Evolutionary conservation across 805 yeast species (phyloP).

Genomic region (Lipomyces sp.): DNA sequence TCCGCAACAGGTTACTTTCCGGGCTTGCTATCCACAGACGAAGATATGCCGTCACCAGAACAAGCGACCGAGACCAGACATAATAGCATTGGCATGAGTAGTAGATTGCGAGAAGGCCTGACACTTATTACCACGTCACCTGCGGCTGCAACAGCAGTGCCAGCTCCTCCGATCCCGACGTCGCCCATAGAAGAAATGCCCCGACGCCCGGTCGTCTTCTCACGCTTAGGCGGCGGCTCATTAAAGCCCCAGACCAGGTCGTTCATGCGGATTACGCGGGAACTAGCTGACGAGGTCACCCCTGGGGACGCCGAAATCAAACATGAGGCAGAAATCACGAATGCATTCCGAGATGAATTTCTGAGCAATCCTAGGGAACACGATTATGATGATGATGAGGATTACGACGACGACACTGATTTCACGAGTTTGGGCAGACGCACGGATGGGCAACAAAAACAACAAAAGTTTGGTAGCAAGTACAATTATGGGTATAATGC

Average conservation of each 20-base stretch:
- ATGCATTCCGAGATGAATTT: constrained; percentile 32
- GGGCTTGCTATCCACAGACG: constrained; percentile 4
- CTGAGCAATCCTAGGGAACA: constrained; percentile 19
- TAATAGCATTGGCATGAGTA: background rate
- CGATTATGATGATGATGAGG: constrained; percentile 29
- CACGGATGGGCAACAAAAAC: background rate
- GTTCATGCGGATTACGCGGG: constrained; percentile 36
- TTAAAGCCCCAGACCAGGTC: constrained; percentile 34
- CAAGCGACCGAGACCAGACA: constrained; percentile 2
- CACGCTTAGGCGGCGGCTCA: constrained; percentile 33
- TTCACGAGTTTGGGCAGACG: background rate
- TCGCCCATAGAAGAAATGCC: constrained; percentile 27
- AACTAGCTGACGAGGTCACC: constrained; percentile 36
- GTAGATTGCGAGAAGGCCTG: background rate
- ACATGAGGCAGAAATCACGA: constrained; percentile 39
- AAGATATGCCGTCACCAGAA: background rate
- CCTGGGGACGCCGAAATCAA: constrained; percentile 39
- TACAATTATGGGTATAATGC: background rate
- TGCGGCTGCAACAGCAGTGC: background rate
- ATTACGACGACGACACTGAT: constrained; percentile 17
- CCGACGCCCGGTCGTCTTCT: constrained; percentile 31
- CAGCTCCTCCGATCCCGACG: background rate
- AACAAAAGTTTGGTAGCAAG: background rate
- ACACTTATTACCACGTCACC: background rate
- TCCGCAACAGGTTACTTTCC: constrained; percentile 7